Conservation (phyloP, 306 rosid species). For the Boehmeria nivea region DNA sequence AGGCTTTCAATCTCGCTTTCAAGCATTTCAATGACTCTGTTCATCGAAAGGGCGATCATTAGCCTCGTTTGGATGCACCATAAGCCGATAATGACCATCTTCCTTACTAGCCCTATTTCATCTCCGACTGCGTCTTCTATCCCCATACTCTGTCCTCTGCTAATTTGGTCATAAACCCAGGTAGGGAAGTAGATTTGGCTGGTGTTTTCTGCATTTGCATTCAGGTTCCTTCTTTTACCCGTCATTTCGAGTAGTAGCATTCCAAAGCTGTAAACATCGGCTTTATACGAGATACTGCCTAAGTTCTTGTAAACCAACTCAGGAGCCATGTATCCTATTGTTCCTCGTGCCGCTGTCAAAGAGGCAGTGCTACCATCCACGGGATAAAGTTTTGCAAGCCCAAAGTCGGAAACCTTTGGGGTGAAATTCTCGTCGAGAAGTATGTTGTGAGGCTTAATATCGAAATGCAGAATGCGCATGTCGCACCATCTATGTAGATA, state of each 20-base stretch:
- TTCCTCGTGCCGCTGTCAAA: not conserved
- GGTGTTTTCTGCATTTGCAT: not conserved
- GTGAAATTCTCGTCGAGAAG: not conserved
- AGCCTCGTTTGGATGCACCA: not conserved
- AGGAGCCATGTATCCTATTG: not conserved
- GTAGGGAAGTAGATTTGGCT: not conserved
- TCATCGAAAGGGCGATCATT: not conserved
- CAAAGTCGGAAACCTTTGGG: not conserved
- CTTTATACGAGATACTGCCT: not conserved
- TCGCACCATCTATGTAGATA: not conserved
- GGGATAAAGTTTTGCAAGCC: not conserved
- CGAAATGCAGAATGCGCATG: not conserved
- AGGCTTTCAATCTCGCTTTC: not conserved
- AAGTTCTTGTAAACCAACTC: not conserved
- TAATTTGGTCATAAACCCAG: not conserved
- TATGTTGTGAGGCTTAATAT: slow-evolving; percentile 9
- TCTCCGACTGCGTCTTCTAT: not conserved
- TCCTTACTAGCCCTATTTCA: not conserved
- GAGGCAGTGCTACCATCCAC: not conserved
- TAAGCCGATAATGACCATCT: not conserved
- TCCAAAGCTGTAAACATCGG: slow-evolving; percentile 6
- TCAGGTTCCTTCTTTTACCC: not conserved
- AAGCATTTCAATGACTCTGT: not conserved
- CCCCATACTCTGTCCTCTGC: not conserved
- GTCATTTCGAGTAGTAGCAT: slow-evolving; percentile 1